Percentiles rank a stretch among this genome's conserved stretches.
Conservation (phyloP, 1,284 basidiomycete species). For the Cyathus olla region DNA sequence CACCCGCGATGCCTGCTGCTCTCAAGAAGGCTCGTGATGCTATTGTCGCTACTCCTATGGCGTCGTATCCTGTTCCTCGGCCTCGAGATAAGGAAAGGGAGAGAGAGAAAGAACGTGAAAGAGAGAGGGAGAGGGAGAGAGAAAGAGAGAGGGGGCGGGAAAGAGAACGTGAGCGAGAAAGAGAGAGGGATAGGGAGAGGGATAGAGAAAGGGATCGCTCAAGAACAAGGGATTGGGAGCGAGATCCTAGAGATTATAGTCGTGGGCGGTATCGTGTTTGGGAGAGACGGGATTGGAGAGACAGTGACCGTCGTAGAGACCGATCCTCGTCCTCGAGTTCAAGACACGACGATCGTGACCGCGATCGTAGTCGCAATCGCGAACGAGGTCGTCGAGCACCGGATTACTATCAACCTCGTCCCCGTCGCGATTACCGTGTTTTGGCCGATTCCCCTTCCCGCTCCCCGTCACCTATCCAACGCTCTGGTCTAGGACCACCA, state of each 20-base stretch:
- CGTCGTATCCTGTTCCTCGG: background rate
- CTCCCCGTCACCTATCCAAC: slow-evolving; percentile 16
- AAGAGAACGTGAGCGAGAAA: slow-evolving; percentile 18
- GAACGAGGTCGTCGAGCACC: slow-evolving; percentile 1
- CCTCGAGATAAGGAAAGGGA: slow-evolving; percentile 12
- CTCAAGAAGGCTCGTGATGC: slow-evolving; percentile 14
- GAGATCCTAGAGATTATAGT: slow-evolving; percentile 5
- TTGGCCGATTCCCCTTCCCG: slow-evolving; percentile 7
- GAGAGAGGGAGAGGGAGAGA: background rate
- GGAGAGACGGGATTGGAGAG: slow-evolving; percentile 7
- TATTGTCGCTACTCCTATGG: background rate
- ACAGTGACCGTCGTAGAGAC: background rate
- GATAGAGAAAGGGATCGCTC: slow-evolving; percentile 12
- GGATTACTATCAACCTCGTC: background rate
- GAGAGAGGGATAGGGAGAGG: slow-evolving; percentile 19
- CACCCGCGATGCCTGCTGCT: slow-evolving; percentile 11
- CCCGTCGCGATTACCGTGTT: slow-evolving; percentile 6
- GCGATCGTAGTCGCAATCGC: background rate
- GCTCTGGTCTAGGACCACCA: background rate
- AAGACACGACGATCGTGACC: slow-evolving; percentile 1
- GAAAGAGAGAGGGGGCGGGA: no score
- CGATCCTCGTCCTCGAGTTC: slow-evolving; percentile 4
- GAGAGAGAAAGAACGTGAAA: slow-evolving; percentile 1
- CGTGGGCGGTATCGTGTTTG: slow-evolving; percentile 2
- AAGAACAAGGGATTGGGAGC: background rate